Evolutionary conservation across 2,329 filamentous ascomycete genomes (phyloP), one percentile per base, ranked within the genome.

Genomic region (Pseudocercospora ulei): DNA sequence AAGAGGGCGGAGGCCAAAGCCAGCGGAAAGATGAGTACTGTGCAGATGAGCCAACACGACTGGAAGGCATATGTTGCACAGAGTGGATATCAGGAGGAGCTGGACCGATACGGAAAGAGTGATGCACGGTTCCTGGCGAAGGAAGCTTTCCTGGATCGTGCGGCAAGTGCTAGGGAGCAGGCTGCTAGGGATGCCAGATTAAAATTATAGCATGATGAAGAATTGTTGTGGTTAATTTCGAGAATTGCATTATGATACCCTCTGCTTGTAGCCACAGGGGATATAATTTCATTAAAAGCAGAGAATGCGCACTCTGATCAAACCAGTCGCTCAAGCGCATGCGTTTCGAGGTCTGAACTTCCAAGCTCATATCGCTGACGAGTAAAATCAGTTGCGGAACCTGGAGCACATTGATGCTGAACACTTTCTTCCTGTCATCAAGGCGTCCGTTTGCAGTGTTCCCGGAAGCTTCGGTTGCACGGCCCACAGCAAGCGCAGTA

Each of bases 41-140:
- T 80, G 34, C 74, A 78, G 58, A 80, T 79, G 58, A 76, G 72
- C 18, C 69, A 74, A 37, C 62, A 78, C 52, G 76, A 80, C 50
- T 80, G 76, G 76, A 74, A 72, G 12, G 68, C 69, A 7, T 77
- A 76, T 52, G 75, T 80, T 25, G 72, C 77, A 53, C 62, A 71
- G 37, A 68, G 70, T 33, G 70, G 71, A 29, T 74, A 75, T 18
- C 69, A 70, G 40, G 74, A 76, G 41, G 76, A 80, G 56, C 56
- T 80, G 53, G 69, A 72, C 39, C 66, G 66, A 29, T 73, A 77
- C 55, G 73, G 72, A 46, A 75, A 73, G 55, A 73, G 73, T 7
- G 77, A 76, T 52, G 69, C 72, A 38, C 72, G 72, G 0, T 80
- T 76, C 57, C 58, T 77, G 51, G 71, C 67, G 9, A 67, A 74